Base-by-base conservation (phyloP, 1,284 basidiomycete species). In the Abortiporus biennis region DNA sequence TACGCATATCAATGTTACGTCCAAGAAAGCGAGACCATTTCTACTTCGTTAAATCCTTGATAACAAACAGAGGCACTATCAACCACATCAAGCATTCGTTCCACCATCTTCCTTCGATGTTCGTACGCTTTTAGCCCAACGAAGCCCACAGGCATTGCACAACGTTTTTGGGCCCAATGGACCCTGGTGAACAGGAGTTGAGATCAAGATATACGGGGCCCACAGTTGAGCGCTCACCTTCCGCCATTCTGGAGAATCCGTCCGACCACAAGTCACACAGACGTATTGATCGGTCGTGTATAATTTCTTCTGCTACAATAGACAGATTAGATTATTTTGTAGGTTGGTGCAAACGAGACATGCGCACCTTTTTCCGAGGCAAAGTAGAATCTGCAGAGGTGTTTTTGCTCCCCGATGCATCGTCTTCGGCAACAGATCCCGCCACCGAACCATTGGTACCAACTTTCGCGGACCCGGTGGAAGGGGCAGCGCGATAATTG, bases 81-180 rank as follows among this genome's bases (percentile, higher is more conserved):
- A n/a, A n/a, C n/a, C n/a, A n/a, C n/a, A n/a, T n/a, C n/a, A n/a
- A n/a, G n/a, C n/a, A n/a, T n/a, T n/a, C n/a, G n/a, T n/a, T n/a
- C n/a, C 27, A 8, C n/a, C 27, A 9, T 29, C 27, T 8, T n/a
- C 27, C 27, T 29, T 29, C 9, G 9, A 9, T 29, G 27, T 29
- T 29, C 27, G 8, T n/a, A 29, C 39, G 29, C 21, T 6, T 63
- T 91, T 91, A 37, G 88, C 88, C 83, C 85, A 91, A 38, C 87
- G 75, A 35, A 92, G 65, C 13, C 88, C 88, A 50, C 88, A 92
- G 1, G 89, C 89, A 57, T 92, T 92, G 66, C 89, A 92, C 9
- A 92, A 66, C 9, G 89, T 92, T 64, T 92, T 92, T 2, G 86
- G 83, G 25, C 89, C 90, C 44, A 71, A 70, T 1, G 87, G 88